Evolutionary conservation across 495 filamentous ascomycete genomes (phyloP), one percentile per base, ranked within the genome.

Genomic region (Cercophora samala): DNA sequence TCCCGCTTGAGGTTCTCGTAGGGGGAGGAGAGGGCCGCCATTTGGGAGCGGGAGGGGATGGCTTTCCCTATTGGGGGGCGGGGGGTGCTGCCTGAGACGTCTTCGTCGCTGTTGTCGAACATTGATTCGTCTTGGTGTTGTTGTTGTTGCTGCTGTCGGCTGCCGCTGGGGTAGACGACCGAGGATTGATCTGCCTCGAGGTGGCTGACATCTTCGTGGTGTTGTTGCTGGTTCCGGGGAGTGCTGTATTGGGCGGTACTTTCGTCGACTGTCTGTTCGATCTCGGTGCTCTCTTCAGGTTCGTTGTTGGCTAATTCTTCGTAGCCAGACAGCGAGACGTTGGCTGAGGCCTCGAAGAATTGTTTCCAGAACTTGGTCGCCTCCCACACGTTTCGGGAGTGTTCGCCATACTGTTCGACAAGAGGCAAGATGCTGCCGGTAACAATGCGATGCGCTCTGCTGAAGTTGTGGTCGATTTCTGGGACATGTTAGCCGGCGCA

Each of bases 341-440:
- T 99, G 75, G 95, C 95, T 56, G 91, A 95, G 64, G 94, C 92
- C 80, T 99, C 95, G 80, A 99, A 99, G 86, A 99, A 98, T 82
- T 97, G 92, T 79, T 97, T 98, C 95, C 95, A 99, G 79, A 97
- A 98, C 91, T 96, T 97, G 60, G 95, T 93, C 37, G 94, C 92
- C 69, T 98, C 93, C 96, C 96, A 99, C 22, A 99, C 95, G 60
- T 92, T 86, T 64, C 89, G 90, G 0, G 95, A 98, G 74, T 97
- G 90, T 69, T 97, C 92, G 24, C 91, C 92, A 79, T 98, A 99
- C 73, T 96, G 90, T 75, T 97, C 93, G n/a, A 99, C 93, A 3
- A 97, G 83, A 17, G 95, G 95, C 9, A 99, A 80, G 62, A 99
- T 97, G 68, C 90, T 96, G 0, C 90, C 89, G 11, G 95, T 98